phyloP scores from a whole-genome alignment of 2,329 filamentous ascomycete species.

The Ophiostoma sp. region DNA sequence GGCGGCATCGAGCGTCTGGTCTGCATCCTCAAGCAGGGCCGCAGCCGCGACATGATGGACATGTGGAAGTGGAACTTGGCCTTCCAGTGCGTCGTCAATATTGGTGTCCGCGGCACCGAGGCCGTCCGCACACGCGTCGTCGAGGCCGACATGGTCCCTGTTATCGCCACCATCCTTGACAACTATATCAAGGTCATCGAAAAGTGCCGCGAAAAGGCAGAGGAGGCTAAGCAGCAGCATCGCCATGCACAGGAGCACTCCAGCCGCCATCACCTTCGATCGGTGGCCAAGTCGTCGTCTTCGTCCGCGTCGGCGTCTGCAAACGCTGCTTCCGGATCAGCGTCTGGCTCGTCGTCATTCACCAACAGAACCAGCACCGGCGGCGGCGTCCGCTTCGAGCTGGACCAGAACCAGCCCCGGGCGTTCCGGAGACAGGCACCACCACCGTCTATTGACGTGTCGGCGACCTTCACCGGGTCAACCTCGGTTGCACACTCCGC shows the following conservation, averaged over 20 bases:
- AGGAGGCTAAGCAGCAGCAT: slow-evolving; percentile 72
- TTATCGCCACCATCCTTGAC: slow-evolving; percentile 95
- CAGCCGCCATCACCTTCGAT: slow-evolving; percentile 44
- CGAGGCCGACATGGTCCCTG: slow-evolving; percentile 97
- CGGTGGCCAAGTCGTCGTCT: slow-evolving; percentile 47
- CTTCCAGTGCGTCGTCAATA: slow-evolving; percentile 98
- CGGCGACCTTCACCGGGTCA: slow-evolving; percentile 46
- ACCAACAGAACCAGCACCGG: neutral
- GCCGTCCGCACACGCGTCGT: slow-evolving; percentile 90
- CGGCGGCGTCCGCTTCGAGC: slow-evolving; percentile 7
- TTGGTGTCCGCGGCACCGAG: slow-evolving; percentile 92
- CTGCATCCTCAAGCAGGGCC: slow-evolving; percentile 94
- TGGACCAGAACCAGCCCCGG: slow-evolving; percentile 46
- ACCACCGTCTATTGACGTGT: slow-evolving; percentile 77
- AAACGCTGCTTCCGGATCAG: slow-evolving; percentile 34
- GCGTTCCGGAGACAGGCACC: slow-evolving; percentile 68
- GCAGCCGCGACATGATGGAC: slow-evolving; percentile 98
- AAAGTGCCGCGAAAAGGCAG: slow-evolving; percentile 78
- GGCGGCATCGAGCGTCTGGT: slow-evolving; percentile 94
- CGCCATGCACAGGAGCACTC: slow-evolving; percentile 44
- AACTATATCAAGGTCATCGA: slow-evolving; percentile 98
- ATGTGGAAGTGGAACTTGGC: slow-evolving; percentile 99
- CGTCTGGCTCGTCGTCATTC: slow-evolving; percentile 26
- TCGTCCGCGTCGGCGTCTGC: slow-evolving; percentile 27
- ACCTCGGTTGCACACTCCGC: slow-evolving; percentile 15